Evolutionary conservation across 306 rosid species (phyloP), one percentile per base, ranked within the genome.

Genomic region (Dalbergia oliveri): DNA sequence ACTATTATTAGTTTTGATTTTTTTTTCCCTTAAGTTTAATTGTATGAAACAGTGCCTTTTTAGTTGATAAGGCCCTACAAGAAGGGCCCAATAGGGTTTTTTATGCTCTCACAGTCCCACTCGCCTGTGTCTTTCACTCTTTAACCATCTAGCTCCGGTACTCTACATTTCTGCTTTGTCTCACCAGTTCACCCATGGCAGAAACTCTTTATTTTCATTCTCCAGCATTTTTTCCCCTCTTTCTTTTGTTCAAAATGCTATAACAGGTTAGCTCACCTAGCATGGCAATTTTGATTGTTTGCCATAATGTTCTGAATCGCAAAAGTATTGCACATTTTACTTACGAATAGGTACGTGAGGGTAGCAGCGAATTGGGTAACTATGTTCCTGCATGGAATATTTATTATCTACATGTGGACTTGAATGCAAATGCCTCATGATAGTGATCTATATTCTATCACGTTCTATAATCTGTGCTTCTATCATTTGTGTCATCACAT

Each of bases 381-480:
- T 10, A 21, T 21, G 6, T n/a, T 69, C 19, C 41, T 15, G 50
- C 54, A 23, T 58, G 73, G 44, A 73, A 6, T n/a, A 72, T 78
- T 37, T 73, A 15, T 49, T 9, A 43, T 61, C 21, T 6, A 53
- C 69, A 23, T 76, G 54, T 26, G 15, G 47, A 12, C 58, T 62
- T 74, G 62, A 47, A 61, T 79, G 70, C 57, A 51, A 61, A 67
- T 41, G 57, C 63, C 59, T 58, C 58, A 16, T 49, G 73, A 64
- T 60, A 68, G 33, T 43, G 18, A 18, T 62, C 79, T 37, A 37
- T 4, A 37, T 37, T 37, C 41, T 62, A 35, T 63, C 51, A 49
- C 45, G 49, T 68, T 75, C 15, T 61, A 50, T 50, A 6, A 61
- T 75, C 15, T 61, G 37, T 62, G 4, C 78, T 60, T 59, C 51